Evolutionary conservation across 306 rosid species (phyloP), one percentile per base, ranked within the genome.

Genomic region (Cucurbita maxima): DNA sequence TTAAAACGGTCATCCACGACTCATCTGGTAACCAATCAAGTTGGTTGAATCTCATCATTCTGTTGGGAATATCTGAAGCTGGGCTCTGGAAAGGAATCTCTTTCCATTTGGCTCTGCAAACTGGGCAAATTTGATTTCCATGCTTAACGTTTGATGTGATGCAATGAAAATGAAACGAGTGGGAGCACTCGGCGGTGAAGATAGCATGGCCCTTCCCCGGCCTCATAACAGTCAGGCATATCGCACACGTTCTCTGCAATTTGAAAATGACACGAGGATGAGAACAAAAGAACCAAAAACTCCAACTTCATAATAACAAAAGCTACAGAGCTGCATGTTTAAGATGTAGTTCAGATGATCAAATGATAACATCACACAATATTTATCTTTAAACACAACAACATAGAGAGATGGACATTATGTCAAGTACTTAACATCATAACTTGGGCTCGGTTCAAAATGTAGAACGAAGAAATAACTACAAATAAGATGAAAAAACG

Each of bases 81-180:
- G 58, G 78, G 71, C 71, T 75, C 41, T 75, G 69, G 50, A 75
- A 34, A 75, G 78, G 78, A 48, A 75, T 60, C 48, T 75, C 71
- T 50, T 44, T 75, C 78, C 78, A 75, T 75, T 75, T 75, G 36
- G 78, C 78, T 51, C 78, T 45, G 72, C 78, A 75, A 75, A 75
- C 37, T 4, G 78, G 78, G 78, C 78, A 75, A 52, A 60, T 30
- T 58, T 60, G 70, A 45, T 61, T 75, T 58, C 78, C 78, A 6
- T 75, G 78, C 78, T 60, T 75, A 36, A 75, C 78, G 3, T 75
- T 75, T 11, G 78, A 75, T 11, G 78, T 75, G 53, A 75, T 75
- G 58, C 78, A 75, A 48, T 75, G 72, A 38, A 75, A 75, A 61
- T 75, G 78, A 20, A 75, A 75, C 0, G 78, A 75, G 71, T 75